These are phyloP conservation scores for Eimeria zaria DNA, from an alignment of 169 alveolate genomes.

Conservation along the genomic window DNA sequence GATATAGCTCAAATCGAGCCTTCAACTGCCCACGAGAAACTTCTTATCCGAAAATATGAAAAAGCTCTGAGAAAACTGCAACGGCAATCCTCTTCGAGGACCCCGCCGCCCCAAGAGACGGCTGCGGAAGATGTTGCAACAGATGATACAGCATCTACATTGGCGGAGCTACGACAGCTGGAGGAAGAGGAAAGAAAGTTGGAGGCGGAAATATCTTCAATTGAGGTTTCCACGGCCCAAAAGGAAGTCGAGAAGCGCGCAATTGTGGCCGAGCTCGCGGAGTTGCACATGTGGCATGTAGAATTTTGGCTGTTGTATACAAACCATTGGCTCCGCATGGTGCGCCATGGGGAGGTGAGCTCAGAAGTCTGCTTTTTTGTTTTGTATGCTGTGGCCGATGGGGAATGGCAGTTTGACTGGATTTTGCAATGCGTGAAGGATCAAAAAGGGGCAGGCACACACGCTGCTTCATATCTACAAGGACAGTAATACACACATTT, in stretches of 20 bases:
- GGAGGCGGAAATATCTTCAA: slow-evolving; percentile 20
- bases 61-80: slow-evolving; percentile 26
- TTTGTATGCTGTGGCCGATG: background rate
- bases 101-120: background rate
- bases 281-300: slow-evolving; percentile 54
- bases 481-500: background rate
- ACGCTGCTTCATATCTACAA: background rate
- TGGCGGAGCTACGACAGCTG: slow-evolving; percentile 28
- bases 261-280: slow-evolving; percentile 39
- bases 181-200: slow-evolving; percentile 73
- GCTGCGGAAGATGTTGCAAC: background rate
- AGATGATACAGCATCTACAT: background rate
- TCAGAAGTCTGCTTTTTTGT: background rate
- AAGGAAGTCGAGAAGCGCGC: slow-evolving; percentile 10
- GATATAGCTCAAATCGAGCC: slow-evolving; percentile 47
- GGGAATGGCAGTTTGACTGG: background rate
- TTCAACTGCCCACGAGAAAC: slow-evolving; percentile 19
- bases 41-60: slow-evolving; percentile 45
- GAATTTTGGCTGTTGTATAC: slow-evolving; percentile 70
- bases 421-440: background rate
- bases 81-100: background rate
- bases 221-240: slow-evolving; percentile 9
- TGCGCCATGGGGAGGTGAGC: slow-evolving; percentile 81
- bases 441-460: background rate
- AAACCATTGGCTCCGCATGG: slow-evolving; percentile 23